Base-by-base conservation (phyloP, 176 grass and related monocot genomes). In the Eragrostis curvula region DNA sequence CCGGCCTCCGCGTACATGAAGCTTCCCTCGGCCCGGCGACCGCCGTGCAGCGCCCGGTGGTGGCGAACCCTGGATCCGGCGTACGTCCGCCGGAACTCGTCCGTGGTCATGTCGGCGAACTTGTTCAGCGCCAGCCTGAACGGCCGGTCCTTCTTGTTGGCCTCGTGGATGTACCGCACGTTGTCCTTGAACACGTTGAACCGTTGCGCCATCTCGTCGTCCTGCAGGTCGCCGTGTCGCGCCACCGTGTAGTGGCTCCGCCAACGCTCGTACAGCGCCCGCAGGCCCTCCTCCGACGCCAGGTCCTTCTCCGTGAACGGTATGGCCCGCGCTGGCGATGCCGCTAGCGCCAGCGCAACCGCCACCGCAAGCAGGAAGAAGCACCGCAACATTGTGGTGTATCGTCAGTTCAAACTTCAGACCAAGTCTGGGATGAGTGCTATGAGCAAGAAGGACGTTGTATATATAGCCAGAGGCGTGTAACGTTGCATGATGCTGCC, bases 131-230 rank as follows among this genome's bases (percentile, higher is more conserved):
- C 85, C n/a, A 97, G 88, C 79, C 85, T 82, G 81, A 88, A 97
- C 7, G 91, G 75, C 52, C 78, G 70, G 66, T 64, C 87, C 68
- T 58, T 79, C 75, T 85, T 86, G 85, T 97, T 92, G 23, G 59
- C 83, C 47, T 90, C 83, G 84, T 90, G 76, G 55, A 97, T 68
- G 85, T 90, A 92, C 66, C 72, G 73, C 47, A 8, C 89, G 84
- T 97, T 97, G 82, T 90, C 85, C 79, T 80, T 90, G 87, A 97
- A 97, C 85, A 92, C 89, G 56, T 84, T 75, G 75, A 97, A 94
- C 63, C 85, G 87, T 4, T 20, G 28, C 12, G 36, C 57, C 3
- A 42, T 64, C 16, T 77, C 73, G 8, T 68, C 25, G 12, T 25
- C 8, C 66, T 27, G 21, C 41, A 41, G 61, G 11, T 56, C 10